Evolutionary conservation across 2,329 filamentous ascomycete genomes (phyloP).

Genomic region (Talaromyces sp.): DNA sequence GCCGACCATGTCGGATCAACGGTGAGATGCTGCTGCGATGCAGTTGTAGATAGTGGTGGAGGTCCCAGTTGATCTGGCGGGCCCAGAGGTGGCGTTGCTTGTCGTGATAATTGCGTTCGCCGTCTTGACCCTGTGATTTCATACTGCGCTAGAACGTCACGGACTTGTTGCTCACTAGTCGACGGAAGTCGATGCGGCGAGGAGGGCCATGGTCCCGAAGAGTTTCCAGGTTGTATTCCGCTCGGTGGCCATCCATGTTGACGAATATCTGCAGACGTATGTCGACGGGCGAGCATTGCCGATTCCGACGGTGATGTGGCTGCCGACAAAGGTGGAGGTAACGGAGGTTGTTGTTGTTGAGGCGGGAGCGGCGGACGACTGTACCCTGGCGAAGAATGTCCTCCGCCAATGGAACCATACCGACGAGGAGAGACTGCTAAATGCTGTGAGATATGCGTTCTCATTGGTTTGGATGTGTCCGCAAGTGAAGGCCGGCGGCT

Average conservation of each 20-base stretch:
- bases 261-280: conserved; percentile 94
- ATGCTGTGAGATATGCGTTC: conserved; percentile 76
- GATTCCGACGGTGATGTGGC: conserved; percentile 56
- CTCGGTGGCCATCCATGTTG: conserved; percentile 70
- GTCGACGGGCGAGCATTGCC: conserved; percentile 68
- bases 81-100: conserved; percentile 50
- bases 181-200: conserved; percentile 55
- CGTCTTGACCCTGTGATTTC: conserved; percentile 57
- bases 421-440: conserved; percentile 73
- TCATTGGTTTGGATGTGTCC: conserved; percentile 60
- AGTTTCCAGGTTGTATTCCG: conserved; percentile 58
- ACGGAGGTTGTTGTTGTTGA: conserved; percentile 63
- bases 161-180: conserved; percentile 59
- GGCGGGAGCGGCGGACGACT: conserved; percentile 65
- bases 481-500: conserved; percentile 67
- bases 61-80: conserved; percentile 10
- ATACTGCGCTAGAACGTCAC: conserved; percentile 62
- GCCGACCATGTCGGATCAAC: conserved; percentile 56
- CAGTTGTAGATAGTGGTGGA: conserved; percentile 4
- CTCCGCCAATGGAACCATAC: conserved; percentile 78
- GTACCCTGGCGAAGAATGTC: conserved; percentile 68
- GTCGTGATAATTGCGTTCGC: conserved; percentile 46
- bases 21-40: conserved; percentile 28
- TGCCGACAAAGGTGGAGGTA: conserved; percentile 59
- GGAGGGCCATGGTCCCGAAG: conserved; percentile 62